Conservation (phyloP, 805 yeast genomes). For the Ogataea ramenticola region DNA sequence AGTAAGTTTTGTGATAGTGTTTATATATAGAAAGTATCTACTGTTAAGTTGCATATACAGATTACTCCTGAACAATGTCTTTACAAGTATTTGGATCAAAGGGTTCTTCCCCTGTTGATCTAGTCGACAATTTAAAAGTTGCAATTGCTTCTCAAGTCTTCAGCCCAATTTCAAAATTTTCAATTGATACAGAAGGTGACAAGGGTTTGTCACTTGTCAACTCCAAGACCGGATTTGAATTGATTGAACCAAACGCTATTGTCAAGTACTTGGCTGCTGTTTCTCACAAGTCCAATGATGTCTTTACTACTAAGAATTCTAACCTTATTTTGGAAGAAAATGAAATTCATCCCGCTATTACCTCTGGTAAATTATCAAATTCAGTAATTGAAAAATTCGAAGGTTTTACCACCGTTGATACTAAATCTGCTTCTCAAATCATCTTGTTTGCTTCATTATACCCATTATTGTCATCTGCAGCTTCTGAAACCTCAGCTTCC, state of each 20-base stretch:
- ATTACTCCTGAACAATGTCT: conserved; percentile 11
- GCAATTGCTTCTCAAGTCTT: conserved; percentile 33
- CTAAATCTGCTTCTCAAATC: conserved; percentile 43
- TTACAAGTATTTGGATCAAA: conserved; percentile 26
- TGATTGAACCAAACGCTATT: conserved; percentile 62
- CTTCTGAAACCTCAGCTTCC: conserved; percentile 6
- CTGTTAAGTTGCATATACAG: not conserved
- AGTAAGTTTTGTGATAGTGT: not conserved
- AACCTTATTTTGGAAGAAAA: conserved; percentile 30
- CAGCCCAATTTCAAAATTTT: conserved; percentile 19
- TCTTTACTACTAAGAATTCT: conserved; percentile 14
- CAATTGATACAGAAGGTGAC: conserved; percentile 15
- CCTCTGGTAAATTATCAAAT: conserved; percentile 25
- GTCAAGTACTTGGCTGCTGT: conserved; percentile 50
- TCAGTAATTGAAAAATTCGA: conserved; percentile 2
- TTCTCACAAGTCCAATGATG: conserved; percentile 6
- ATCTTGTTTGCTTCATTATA: conserved; percentile 54
- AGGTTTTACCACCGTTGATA: conserved; percentile 18
- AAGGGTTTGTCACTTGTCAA: conserved; percentile 19
- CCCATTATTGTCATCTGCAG: conserved; percentile 26
- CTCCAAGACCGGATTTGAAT: conserved; percentile 35
- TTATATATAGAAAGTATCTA: not conserved
- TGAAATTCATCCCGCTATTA: conserved; percentile 32
- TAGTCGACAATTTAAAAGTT: conserved; percentile 36
- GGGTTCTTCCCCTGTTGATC: conserved; percentile 20